Evolutionary conservation across 2,329 filamentous ascomycete genomes (phyloP), one percentile per base, ranked within the genome.

Genomic region (Ophiocordyceps australis): DNA sequence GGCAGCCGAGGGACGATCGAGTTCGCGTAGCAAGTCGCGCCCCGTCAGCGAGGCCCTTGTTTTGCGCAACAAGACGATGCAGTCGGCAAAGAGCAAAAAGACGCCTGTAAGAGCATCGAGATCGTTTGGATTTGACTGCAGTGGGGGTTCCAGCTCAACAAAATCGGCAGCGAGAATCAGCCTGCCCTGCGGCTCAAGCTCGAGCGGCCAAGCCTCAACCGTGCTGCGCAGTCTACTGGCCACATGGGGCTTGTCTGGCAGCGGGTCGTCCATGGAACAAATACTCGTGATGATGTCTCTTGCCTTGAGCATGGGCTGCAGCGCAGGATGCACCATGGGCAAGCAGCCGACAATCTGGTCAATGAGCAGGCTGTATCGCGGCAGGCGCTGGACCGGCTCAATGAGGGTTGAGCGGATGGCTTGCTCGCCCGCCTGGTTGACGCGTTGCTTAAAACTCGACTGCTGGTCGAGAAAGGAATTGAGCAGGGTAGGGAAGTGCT

Each of bases 201-300:
- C 65, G 14, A 55, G 43, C 2, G 82, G 81, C 81, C 82, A 92
- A 23, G 64, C 68, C 39, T 80, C 71, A 22, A 91, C 65, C 47
- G 89, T 65, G 35, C 75, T 74, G 34, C 74, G 74, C 24, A 94
- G 55, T 22, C 79, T 72, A 36, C 72, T 76, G 18, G 76, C 65
- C 23, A 81, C 61, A 36, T 80, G 77, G 8, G 74, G 72, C 37
- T 82, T 78, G 40, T 81, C 76, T 4, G 58, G 67, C 39, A 49
- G 59, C 40, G 41, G 78, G 44, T 54, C 78, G 39, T 94, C 86
- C 54, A 94, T 74, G 11, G 86, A 91, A 50, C 89, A 98, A 22
- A 98, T 98, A 28, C 92, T 89, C 13, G 85, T 83, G 36, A 98
- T 83, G 27, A 93, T 79, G 46, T 95, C 89, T 36, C 86, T 68